phyloP scores from a whole-genome alignment of 345 rosid genomes.

The Populus tremula region DNA sequence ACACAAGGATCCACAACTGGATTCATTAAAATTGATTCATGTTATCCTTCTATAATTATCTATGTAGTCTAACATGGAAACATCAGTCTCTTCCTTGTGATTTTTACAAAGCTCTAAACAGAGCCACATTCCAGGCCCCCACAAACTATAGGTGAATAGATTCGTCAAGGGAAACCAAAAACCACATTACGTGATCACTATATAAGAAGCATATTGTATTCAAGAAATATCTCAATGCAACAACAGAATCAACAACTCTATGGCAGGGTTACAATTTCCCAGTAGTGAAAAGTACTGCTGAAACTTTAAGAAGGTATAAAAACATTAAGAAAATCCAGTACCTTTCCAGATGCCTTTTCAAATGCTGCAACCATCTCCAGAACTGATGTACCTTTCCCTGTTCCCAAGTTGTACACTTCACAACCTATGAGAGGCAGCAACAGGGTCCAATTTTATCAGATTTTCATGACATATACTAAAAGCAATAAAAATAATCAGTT shows the following conservation, averaged over 20 bases:
- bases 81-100: not conserved
- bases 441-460: not conserved
- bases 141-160: not conserved
- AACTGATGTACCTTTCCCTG: conserved; percentile 94
- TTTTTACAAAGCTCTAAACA: not conserved
- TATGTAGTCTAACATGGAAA: not conserved
- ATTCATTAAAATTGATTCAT: not conserved
- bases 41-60: not conserved
- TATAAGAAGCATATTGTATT: not conserved
- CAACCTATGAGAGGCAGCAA: conserved; percentile 47
- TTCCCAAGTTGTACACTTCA: conserved; percentile 93
- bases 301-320: not conserved
- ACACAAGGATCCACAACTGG: not conserved
- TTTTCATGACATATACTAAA: not conserved
- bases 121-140: too few relatives aligned
- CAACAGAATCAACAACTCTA: not conserved
- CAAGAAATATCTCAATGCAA: not conserved
- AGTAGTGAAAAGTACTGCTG: not conserved
- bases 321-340: conserved; percentile 6
- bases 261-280: not conserved
- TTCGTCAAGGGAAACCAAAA: not conserved
- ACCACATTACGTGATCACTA: not conserved
- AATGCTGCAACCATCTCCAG: conserved; percentile 92
- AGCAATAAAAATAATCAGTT: not conserved
- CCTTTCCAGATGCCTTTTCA: conserved; percentile 95